Evolutionary conservation across 2,329 filamentous ascomycete genomes (phyloP), one percentile per base, ranked within the genome.

Genomic region (Coniella lustricola): DNA sequence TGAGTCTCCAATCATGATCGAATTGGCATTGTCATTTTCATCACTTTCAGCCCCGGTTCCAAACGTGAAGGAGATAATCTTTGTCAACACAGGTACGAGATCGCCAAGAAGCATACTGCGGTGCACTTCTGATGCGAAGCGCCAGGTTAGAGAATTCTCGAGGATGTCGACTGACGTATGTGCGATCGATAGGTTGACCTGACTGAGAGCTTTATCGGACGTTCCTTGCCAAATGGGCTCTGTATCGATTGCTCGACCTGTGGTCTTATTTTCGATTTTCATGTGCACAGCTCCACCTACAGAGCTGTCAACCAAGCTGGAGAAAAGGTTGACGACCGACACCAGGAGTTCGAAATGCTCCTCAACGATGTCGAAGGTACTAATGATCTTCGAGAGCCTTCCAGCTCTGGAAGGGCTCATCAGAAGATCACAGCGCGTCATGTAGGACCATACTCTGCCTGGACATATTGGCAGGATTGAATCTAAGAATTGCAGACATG

Each of bases 131-230:
- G 77, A 75, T 7, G 78, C 74, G 62, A 94, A 96, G 56, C 84
- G 84, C 93, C 91, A 98, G 4, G 83, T 89, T 25, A 82, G 79
- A 33, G 85, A 87, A 64, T 85, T 93, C 67, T 95, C 90, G 56
- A 94, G 85, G 7, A 94, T 79, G 60, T 95, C 90, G 20, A 94
- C 77, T 54, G 88, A 75, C 2, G 84, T 83, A 56, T 86, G 82
- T 7, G 84, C 83, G 58, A 91, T 85, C 3, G 84, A 82, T 39
- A 84, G 71, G 34, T 89, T 73, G 16, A 90, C 82, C 41, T 79
- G 81, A 38, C 81, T 77, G 56, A 95, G 77, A 34, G 86, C 77
- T 61, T 89, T 85, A 56, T 94, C 86, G 4, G 90, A 86, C 29
- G 88, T 83, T 5, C 85, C 84, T 33, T 86, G 77, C 67, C 83